Conservation (phyloP, 108 stramenopile genomes). For the Bacterosira constricta region DNA sequence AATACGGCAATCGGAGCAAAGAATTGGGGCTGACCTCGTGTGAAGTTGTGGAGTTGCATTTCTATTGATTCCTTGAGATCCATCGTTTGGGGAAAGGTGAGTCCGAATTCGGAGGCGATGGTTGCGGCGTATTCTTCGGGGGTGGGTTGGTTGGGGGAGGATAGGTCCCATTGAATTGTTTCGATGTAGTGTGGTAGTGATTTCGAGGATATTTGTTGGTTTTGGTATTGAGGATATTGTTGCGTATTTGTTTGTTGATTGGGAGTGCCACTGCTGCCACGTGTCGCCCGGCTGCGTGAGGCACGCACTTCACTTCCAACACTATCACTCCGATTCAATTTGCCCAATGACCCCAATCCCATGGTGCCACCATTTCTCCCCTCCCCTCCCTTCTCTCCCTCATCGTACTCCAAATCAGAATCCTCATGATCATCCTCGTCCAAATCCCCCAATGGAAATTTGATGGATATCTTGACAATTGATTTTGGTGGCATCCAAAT, state of each 20-base stretch:
- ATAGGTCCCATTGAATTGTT: constrained; percentile 67
- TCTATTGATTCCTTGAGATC: constrained; percentile 68
- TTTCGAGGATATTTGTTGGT: too few species aligned
- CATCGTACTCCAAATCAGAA: background rate
- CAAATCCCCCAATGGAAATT: constrained; percentile 63
- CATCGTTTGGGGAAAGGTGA: constrained; percentile 64
- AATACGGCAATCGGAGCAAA: constrained; percentile 41
- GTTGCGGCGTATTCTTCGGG: constrained; percentile 58
- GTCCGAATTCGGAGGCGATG: constrained; percentile 66
- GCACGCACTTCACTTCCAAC: background rate
- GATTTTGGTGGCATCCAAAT: constrained; percentile 47
- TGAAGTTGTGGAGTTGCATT: constrained; percentile 56
- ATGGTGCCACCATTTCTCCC: background rate
- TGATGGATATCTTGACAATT: constrained; percentile 36
- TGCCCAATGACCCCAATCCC: too few species aligned
- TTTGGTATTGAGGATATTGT: too few species aligned
- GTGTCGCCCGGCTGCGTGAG: background rate
- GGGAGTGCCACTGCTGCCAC: background rate
- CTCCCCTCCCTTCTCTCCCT: background rate
- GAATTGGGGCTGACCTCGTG: constrained; percentile 32
- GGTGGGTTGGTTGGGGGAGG: constrained; percentile 57
- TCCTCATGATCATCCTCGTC: constrained; percentile 36
- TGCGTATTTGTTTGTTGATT: too few species aligned
- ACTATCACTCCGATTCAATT: too few species aligned
- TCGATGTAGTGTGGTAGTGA: constrained; percentile 47